phyloP scores from a whole-genome alignment of 2,329 filamentous ascomycete genomes.

The Alternaria arborescens region DNA sequence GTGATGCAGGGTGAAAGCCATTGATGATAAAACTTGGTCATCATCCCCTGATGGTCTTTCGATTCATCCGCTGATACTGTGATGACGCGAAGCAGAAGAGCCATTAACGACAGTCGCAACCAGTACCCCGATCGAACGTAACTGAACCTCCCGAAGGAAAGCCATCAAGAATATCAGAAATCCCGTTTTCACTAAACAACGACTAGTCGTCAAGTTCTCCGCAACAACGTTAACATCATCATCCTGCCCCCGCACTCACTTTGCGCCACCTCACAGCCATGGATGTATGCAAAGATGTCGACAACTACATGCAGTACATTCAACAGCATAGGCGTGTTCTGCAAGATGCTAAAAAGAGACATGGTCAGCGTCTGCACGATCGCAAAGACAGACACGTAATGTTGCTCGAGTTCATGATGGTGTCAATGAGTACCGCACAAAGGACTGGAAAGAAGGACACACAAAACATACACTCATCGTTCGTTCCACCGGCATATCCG shows the following conservation, averaged over 20 bases:
- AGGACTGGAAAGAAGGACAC: background rate
- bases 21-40: background rate
- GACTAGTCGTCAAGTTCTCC: too few species aligned
- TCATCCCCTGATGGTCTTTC: background rate
- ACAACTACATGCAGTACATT: conserved; percentile 2
- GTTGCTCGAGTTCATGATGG: conserved; percentile 21
- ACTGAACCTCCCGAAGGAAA: accelerated
- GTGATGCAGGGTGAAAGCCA: background rate
- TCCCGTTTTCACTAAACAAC: background rate
- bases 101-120: background rate
- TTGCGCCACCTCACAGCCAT: background rate
- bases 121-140: background rate
- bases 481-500: conserved; percentile 30
- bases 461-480: conserved; percentile 16
- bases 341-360: conserved; percentile 15
- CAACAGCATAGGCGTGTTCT: conserved; percentile 12
- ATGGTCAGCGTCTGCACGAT: conserved; percentile 22
- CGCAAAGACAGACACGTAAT: conserved; percentile 19
- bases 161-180: background rate
- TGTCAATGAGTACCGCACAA: background rate
- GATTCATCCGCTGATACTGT: background rate
- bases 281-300: conserved; percentile 4
- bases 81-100: background rate
- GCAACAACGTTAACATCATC: background rate
- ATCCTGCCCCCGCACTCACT: background rate